A percentile compares a stretch with the other conserved stretches of the same genome.
phyloP scores from a whole-genome alignment of 179 eudicot species.

The Beta lomatogona region DNA sequence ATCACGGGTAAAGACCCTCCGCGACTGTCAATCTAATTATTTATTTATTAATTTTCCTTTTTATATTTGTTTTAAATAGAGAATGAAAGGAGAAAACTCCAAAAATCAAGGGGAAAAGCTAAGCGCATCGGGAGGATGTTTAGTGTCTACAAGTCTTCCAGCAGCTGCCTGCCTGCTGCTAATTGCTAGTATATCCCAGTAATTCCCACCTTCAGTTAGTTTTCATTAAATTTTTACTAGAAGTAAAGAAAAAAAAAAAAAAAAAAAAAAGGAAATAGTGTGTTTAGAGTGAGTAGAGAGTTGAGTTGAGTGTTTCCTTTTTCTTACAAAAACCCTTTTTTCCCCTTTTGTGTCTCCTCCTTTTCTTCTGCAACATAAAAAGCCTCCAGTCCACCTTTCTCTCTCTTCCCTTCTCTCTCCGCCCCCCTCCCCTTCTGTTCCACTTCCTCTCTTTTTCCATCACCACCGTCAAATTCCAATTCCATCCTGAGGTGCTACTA shows the following conservation, averaged over 20 bases:
- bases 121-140: neutral
- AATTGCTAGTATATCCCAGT: neutral
- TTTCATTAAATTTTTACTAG: neutral
- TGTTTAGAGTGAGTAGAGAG: neutral
- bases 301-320: neutral
- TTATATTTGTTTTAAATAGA: too few relatives aligned
- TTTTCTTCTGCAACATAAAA: slow-evolving; percentile 15
- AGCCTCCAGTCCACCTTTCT: neutral
- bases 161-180: too few relatives aligned
- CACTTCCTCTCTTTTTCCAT: neutral
- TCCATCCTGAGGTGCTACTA: neutral
- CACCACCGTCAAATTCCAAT: slow-evolving; percentile 7
- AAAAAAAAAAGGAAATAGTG: neutral
- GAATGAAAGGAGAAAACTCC: neutral
- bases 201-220: too few relatives aligned
- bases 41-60: too few relatives aligned
- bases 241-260: neutral
- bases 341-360: slow-evolving; percentile 7
- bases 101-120: slow-evolving; percentile 7
- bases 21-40: neutral
- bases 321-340: slow-evolving; percentile 5
- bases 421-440: neutral
- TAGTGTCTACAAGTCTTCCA: too few relatives aligned
- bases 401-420: neutral
- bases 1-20: neutral